Evolutionary conservation across 2,329 filamentous ascomycete species (phyloP).

Genomic region (Alternaria ventricosa): DNA sequence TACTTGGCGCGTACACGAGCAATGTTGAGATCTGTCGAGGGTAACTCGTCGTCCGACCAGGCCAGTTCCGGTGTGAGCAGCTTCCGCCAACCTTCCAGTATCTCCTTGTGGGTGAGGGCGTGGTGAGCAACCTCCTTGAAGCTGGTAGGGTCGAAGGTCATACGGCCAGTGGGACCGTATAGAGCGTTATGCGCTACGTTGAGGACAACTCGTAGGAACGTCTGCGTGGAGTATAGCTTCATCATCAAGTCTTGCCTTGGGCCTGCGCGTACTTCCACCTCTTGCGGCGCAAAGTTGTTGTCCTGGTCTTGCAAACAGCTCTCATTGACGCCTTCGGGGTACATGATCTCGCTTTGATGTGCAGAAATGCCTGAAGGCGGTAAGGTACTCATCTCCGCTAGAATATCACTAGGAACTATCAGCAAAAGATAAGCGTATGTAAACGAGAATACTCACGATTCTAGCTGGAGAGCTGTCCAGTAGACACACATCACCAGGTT

Average conservation of each 20-base stretch:
- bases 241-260: slow-evolving; percentile 53
- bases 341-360: slow-evolving; percentile 67
- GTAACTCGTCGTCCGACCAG: slow-evolving; percentile 72
- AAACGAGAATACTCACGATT: slow-evolving; percentile 65
- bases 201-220: slow-evolving; percentile 64
- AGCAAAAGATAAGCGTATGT: not conserved
- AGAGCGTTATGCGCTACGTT: slow-evolving; percentile 63
- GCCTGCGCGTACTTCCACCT: slow-evolving; percentile 14
- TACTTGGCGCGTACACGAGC: slow-evolving; percentile 92
- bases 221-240: slow-evolving; percentile 67
- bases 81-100: slow-evolving; percentile 62
- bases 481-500: slow-evolving; percentile 69
- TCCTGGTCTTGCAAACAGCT: slow-evolving; percentile 28
- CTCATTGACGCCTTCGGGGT: slow-evolving; percentile 66
- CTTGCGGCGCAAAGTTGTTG: slow-evolving; percentile 7
- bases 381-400: slow-evolving; percentile 77
- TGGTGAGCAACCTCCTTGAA: slow-evolving; percentile 38
- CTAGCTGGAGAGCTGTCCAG: slow-evolving; percentile 92
- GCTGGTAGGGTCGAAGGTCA: slow-evolving; percentile 43
- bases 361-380: slow-evolving; percentile 66
- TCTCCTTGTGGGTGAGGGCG: slow-evolving; percentile 46
- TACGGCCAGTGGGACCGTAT: slow-evolving; percentile 52
- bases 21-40: slow-evolving; percentile 76
- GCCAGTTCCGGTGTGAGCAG: slow-evolving; percentile 60
- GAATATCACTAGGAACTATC: slow-evolving; percentile 71